Evolutionary conservation across 208 protist genomes (phyloP), one percentile per base, ranked within the genome.

Genomic region (Trypanosoma scelopori): DNA sequence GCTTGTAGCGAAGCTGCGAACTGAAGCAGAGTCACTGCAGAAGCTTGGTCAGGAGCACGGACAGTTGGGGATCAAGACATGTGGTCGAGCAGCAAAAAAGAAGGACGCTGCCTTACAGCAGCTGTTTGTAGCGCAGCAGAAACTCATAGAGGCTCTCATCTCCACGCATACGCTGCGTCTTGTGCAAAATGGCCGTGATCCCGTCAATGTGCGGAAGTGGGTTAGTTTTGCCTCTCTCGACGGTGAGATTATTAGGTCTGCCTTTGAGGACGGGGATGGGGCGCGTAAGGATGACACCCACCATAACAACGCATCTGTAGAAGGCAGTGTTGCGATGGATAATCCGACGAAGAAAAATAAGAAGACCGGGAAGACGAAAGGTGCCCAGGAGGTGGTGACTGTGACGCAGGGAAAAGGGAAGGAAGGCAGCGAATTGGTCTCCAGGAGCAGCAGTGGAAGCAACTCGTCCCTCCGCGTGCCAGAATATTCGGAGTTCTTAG

Each of bases 61-160:
- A 18, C 66, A 76, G 41, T 68, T 62, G 7, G 78, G 71, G 53
- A 84, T 53, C 72, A 79, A 39, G 28, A 58, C 60, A 7, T 62
- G 53, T 43, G 68, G 55, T 42, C 68, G 76, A 70, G 63, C 69
- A 13, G 46, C 76, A 22, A 79, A 78, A 22, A 71, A 81, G 23
- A 82, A 79, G 45, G 86, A 93, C 41, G 58, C 72, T 49, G 66
- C 66, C 20, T 62, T 89, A 43, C 56, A 78, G 27, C 42, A 79
- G 18, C 67, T 92, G 16, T 92, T 95, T 50, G 77, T 86, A 50
- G 49, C 65, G 5, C 75, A 95, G 76, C 89, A 95, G 68, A 67
- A 68, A 52, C 69, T 92, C 30, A 69, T 93, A 59, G 79, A 87
- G 67, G 61, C 78, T 7, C 55, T 93, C 6, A 78, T 95, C 63